Evolutionary conservation across 371 early-diverging fungal species (phyloP).

Genomic region (Lichtheimia ramosa): DNA sequence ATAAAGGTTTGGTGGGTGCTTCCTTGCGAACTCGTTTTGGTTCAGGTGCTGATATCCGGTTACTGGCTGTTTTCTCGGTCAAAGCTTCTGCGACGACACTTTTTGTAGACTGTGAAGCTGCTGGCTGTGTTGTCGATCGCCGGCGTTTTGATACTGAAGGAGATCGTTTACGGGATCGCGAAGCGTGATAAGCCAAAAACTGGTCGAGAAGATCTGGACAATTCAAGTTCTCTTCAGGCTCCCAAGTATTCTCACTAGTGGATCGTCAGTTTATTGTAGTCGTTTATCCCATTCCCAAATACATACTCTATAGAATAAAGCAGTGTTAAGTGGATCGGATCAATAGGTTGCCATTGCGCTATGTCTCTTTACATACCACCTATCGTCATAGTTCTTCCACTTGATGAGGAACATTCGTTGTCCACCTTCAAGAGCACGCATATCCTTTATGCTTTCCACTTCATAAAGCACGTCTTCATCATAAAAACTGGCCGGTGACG

Average conservation of each 20-base stretch:
- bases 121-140: not conserved
- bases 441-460: slow-evolving; percentile 12
- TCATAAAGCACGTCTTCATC: slow-evolving; percentile 12
- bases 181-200: not conserved
- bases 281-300: not conserved
- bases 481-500: not conserved
- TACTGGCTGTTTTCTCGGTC: too few relatives aligned
- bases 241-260: slow-evolving; percentile 22
- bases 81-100: too few relatives aligned
- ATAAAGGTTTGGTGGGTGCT: too few relatives aligned
- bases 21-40: too few relatives aligned
- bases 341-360: not conserved
- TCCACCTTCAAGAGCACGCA: not conserved
- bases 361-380: slow-evolving; percentile 12
- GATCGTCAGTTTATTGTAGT: not conserved
- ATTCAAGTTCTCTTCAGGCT: slow-evolving; percentile 20
- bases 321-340: not conserved
- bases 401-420: slow-evolving; percentile 14
- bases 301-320: not conserved
- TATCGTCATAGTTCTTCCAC: slow-evolving; percentile 23
- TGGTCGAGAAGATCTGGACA: slow-evolving; percentile 15
- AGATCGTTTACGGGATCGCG: not conserved
- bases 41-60: too few relatives aligned
- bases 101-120: too few relatives aligned
- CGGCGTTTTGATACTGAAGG: not conserved